These are phyloP conservation scores for Licmophora abbreviata DNA, from an alignment of 108 stramenopile genomes.

Conservation along the genomic window DNA sequence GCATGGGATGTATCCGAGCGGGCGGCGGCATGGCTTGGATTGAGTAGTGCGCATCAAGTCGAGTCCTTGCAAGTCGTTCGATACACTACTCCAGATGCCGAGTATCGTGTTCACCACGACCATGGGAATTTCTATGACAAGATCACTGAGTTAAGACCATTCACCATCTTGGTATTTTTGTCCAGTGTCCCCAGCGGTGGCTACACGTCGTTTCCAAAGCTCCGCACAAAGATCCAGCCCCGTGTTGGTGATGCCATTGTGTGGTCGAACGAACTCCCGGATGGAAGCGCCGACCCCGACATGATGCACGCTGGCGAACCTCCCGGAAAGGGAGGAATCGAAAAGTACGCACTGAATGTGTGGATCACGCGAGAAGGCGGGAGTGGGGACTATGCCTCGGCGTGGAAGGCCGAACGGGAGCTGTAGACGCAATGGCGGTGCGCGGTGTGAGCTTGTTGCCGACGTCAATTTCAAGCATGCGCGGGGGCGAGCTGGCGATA, in stretches of 20 bases:
- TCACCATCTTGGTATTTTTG: constrained; percentile 15
- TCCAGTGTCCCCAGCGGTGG: constrained; percentile 11
- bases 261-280: constrained; percentile 14
- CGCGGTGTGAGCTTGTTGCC: too few species aligned
- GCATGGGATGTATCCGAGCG: constrained; percentile 17
- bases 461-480: too few species aligned
- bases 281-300: constrained; percentile 6
- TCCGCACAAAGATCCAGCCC: constrained; percentile 9
- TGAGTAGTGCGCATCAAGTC: constrained; percentile 4
- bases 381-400: too few species aligned
- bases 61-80: constrained; percentile 19
- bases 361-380: too few species aligned
- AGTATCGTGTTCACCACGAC: constrained; percentile 17
- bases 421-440: too few species aligned
- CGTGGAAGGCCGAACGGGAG: too few species aligned
- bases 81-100: constrained; percentile 9
- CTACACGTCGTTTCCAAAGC: constrained; percentile 11
- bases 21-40: constrained; percentile 4
- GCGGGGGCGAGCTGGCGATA: too few species aligned
- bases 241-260: constrained; percentile 15
- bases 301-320: constrained; percentile 15
- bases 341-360: constrained; percentile 24
- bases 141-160: constrained; percentile 13
- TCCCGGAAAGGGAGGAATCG: constrained; percentile 7
- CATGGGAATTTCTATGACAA: constrained; percentile 21